Evolutionary conservation across 2,329 filamentous ascomycete species (phyloP).

Genomic region (Ophiostoma piceae): DNA sequence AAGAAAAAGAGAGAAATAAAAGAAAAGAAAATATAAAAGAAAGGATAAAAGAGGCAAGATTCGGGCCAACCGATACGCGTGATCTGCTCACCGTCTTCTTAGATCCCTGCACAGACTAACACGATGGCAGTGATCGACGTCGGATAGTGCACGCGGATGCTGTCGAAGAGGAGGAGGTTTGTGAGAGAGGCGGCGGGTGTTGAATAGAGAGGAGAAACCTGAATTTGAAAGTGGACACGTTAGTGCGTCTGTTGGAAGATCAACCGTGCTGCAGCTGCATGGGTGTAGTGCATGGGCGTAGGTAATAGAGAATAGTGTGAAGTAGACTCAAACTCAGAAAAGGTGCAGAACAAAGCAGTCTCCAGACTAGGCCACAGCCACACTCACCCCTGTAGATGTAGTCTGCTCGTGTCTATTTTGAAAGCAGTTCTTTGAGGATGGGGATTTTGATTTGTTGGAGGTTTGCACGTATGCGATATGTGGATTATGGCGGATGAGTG

Average conservation of each 20-base stretch:
- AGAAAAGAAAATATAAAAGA: not conserved
- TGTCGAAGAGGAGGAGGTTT: not conserved
- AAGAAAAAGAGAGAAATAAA: not conserved
- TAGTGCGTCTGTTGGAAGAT: constrained; percentile 11
- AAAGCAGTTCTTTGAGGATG: constrained; percentile 1
- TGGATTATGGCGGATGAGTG: not conserved
- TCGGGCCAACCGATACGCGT: constrained; percentile 1
- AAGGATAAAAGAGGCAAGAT: not conserved
- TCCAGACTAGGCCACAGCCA: constrained; percentile 5
- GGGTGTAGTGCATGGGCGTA: not conserved
- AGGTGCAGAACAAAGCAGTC: not conserved
- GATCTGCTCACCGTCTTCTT: constrained; percentile 5
- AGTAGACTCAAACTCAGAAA: not conserved
- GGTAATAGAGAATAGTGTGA: not conserved
- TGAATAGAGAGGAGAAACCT: not conserved
- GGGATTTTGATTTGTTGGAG: not conserved
- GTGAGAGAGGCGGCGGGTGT: not conserved
- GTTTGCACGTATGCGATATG: not conserved
- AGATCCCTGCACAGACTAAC: constrained; percentile 2
- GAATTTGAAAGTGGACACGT: not conserved
- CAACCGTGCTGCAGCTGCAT: not conserved
- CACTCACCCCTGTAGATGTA: constrained; percentile 2
- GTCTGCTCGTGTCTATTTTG: not conserved
- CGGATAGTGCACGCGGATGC: constrained; percentile 5
- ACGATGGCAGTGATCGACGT: constrained; percentile 4